A percentile compares a stretch with the other conserved stretches of the same genome.
These are phyloP conservation scores for Fragaria ananassa DNA, from an alignment of 306 rosid genomes.

Conservation along the genomic window DNA sequence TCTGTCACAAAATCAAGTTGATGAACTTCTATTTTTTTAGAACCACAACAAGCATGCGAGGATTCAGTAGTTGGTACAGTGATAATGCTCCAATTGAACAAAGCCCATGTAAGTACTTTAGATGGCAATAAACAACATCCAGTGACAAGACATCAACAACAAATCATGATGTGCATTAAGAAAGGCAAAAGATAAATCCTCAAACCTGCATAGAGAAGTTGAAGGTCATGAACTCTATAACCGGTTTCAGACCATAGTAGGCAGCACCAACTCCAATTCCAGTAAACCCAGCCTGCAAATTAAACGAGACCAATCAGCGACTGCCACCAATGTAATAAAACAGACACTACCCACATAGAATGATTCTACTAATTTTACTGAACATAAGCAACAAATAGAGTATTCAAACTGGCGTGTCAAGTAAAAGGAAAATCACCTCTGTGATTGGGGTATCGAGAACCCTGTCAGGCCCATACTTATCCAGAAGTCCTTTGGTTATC, in stretches of 20 bases:
- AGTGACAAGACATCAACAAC: background rate
- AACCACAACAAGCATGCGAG: background rate
- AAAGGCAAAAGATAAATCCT: background rate
- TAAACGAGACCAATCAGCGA: conserved; percentile 19
- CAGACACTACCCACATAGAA: background rate
- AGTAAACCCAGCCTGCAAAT: conserved; percentile 91
- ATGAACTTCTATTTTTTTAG: background rate
- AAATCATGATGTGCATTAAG: background rate
- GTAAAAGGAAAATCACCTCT: conserved; percentile 56
- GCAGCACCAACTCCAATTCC: conserved; percentile 99
- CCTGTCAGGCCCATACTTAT: conserved; percentile 98
- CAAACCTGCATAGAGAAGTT: conserved; percentile 99
- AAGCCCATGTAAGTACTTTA: background rate
- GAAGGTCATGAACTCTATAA: conserved; percentile 95
- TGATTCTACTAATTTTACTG: background rate
- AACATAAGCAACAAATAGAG: conserved; percentile 16
- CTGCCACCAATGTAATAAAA: conserved; percentile 5
- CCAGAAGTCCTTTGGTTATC: conserved; percentile 91
- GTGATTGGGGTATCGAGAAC: conserved; percentile 98
- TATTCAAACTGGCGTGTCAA: conserved; percentile 6
- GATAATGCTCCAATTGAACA: background rate
- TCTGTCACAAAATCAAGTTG: background rate
- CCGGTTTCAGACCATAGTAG: conserved; percentile 86
- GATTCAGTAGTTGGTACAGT: background rate
- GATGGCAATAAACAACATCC: background rate